Conservation (phyloP, 2,329 filamentous ascomycete genomes). For the Stemphylium vesicarium region DNA sequence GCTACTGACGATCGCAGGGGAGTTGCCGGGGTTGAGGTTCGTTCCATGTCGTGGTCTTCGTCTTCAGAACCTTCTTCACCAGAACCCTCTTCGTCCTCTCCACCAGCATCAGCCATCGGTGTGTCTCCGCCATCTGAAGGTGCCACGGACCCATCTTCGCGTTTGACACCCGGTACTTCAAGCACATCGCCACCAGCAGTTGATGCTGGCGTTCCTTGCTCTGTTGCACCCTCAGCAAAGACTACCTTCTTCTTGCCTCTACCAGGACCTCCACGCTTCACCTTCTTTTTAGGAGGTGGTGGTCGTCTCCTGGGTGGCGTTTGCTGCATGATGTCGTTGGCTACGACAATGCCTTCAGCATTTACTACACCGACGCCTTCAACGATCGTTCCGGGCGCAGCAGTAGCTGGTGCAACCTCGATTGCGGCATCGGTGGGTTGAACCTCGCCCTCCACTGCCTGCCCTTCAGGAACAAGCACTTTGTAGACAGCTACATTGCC, state of each 20-base stretch:
- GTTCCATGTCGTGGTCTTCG: conserved; percentile 56
- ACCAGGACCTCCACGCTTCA: conserved; percentile 75
- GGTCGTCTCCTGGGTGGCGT: conserved; percentile 67
- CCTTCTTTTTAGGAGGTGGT: conserved; percentile 80
- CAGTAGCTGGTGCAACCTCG: conserved; percentile 53
- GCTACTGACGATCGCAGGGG: conserved; percentile 33
- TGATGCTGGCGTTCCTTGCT: conserved; percentile 37
- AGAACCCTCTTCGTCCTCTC: conserved; percentile 54
- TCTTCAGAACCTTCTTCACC: conserved; percentile 54
- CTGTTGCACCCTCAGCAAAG: conserved; percentile 58
- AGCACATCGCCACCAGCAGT: conserved; percentile 31
- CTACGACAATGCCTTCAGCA: conserved; percentile 65
- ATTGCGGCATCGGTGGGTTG: conserved; percentile 61
- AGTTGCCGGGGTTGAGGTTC: conserved; percentile 53
- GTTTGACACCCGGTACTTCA: conserved; percentile 36
- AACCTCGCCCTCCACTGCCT: conserved; percentile 81
- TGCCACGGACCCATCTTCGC: conserved; percentile 50
- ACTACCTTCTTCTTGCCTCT: conserved; percentile 78
- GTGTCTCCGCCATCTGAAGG: conserved; percentile 48
- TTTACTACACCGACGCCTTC: conserved; percentile 67
- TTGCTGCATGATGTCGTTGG: conserved; percentile 52
- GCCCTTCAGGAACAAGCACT: conserved; percentile 79
- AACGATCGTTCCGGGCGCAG: conserved; percentile 64
- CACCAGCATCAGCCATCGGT: conserved; percentile 54
- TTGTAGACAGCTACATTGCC: conserved; percentile 87